Evolutionary conservation across 805 yeast genomes (phyloP), one percentile per base, ranked within the genome.

Genomic region (Hemisphaericaspora nanyangensis): DNA sequence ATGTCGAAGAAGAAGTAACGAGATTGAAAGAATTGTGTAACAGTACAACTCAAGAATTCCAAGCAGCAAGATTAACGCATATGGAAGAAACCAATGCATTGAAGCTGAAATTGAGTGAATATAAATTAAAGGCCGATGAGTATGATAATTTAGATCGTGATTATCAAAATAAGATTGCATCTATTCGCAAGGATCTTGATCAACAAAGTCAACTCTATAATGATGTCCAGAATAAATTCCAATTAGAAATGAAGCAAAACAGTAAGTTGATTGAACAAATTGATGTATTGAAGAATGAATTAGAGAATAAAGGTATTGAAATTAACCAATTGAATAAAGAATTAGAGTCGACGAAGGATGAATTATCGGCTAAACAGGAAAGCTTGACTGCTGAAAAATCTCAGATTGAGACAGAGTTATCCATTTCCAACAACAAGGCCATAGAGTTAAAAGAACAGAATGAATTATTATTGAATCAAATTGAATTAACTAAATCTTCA

Each of bases 381-480:
- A 31, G 35, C 1, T 39, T 61, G 12, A 45, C 42, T 7, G 56
- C 50, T 22, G 63, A 56, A 27, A 51, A 48, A 24, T 38, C 51
- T 1, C 38, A 48, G 7, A 35, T 58, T 6, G 60, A 56, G 25
- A 63, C 61, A 13, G 61, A 63, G 20, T 52, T 83, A 32, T 67
- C 61, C n/a, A 46, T 56, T 17, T 60, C 74, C 7, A 69, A 67
- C 17, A 48, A 59, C 3, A 74, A 79, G 44, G 51, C 76, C 18
- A 70, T 74, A 17, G 89, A 81, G 37, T 60, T 85, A 28, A 65
- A 75, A 11, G 68, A 76, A n/a, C 95, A 86, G 54, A 85, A 86
- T 54, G 67, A 76, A 35, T 66, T 85, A 5, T 63, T 87, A 13
- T 72, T 82, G 43, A 80, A 79, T 46, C 93, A 86, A 56, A 58